Conservation (phyloP, 345 rosid genomes). For the Populus euphratica region DNA sequence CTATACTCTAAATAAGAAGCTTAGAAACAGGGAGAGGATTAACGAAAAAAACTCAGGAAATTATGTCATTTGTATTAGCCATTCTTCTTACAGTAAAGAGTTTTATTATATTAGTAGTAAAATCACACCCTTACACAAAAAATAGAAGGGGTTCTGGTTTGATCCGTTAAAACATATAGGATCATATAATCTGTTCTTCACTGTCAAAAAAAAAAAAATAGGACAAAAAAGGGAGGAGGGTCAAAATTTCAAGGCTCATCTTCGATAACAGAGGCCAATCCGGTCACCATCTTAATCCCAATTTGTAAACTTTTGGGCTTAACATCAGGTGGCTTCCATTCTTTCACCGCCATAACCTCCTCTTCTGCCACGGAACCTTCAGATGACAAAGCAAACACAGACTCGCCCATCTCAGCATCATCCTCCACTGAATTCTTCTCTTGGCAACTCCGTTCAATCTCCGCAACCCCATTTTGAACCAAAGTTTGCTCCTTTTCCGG, state of each 20-base stretch:
- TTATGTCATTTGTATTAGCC: neutral
- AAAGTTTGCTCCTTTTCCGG: neutral
- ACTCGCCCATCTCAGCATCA: constrained; percentile 11
- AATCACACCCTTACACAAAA: constrained; percentile 49
- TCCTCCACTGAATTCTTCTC: neutral
- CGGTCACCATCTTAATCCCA: constrained; percentile 47
- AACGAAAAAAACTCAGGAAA: neutral
- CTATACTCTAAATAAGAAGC: neutral
- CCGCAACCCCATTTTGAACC: neutral
- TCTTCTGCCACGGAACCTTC: constrained; percentile 25
- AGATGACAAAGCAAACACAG: constrained; percentile 9
- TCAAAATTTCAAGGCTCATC: constrained; percentile 25
- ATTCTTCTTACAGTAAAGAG: constrained; percentile 3
- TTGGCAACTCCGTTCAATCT: neutral
- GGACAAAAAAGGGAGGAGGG: neutral
- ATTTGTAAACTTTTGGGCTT: constrained; percentile 41
- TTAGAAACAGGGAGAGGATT: neutral
- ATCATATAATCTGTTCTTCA: constrained; percentile 7
- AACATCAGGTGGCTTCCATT: constrained; percentile 44
- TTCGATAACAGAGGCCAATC: constrained; percentile 54
- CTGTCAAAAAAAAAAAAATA: neutral
- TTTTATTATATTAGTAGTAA: constrained; percentile 30
- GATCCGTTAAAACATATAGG: constrained; percentile 11
- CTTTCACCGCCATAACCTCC: constrained; percentile 13
- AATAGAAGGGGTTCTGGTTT: constrained; percentile 38